Base-by-base conservation (phyloP, 1,139 yeast genomes). In the Scheffersomyces segobiensis region DNA sequence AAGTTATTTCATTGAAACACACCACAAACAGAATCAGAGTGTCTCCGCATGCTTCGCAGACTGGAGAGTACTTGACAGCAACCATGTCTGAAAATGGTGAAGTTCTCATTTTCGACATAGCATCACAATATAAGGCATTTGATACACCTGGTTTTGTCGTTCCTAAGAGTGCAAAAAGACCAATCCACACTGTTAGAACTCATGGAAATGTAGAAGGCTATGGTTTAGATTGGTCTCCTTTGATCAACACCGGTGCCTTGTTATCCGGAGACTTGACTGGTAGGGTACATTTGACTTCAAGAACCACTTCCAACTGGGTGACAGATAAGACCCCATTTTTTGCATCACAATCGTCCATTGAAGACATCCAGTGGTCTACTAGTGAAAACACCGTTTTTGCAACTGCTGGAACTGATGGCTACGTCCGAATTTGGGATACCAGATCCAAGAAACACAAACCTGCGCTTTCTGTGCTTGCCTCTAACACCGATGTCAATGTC, bases 161-260 rank as follows among this genome's bases (percentile, higher is more conserved):
- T 62, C 92, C 96, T 54, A 93, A 93, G 73, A 75, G 82, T 39
- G 83, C 88, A 63, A 92, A 90, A 71, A 85, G 88, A 71, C 97
- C 99, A 19, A 71, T 87, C 19, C 95, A 93, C 74, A 92, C 97
- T n/a, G 81, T 96, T 61, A 84, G 86, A 68, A 83, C 80, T 63
- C 99, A 95, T 71, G 97, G 98, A n/a, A 88, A 89, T 67, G 97
- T 91, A 20, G 99, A 95, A 78, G 99, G 99, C 39, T 95, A 93
- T 70, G 99, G 97, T 21, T 75, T 96, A 56, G 99, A 93, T 74
- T 95, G 99, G 99, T 91, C 97, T 3, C 97, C 98, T 46, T 77
- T 89, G 62, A 84, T 88, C 62, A 84, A 82, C 62, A 86, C 93
- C 8, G 98, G 98, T 26, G 85, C 95, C 2, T 78, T 95, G 60